phyloP scores from a whole-genome alignment of 2,329 filamentous ascomycete species.

The Gaeumannomyces tritici region DNA sequence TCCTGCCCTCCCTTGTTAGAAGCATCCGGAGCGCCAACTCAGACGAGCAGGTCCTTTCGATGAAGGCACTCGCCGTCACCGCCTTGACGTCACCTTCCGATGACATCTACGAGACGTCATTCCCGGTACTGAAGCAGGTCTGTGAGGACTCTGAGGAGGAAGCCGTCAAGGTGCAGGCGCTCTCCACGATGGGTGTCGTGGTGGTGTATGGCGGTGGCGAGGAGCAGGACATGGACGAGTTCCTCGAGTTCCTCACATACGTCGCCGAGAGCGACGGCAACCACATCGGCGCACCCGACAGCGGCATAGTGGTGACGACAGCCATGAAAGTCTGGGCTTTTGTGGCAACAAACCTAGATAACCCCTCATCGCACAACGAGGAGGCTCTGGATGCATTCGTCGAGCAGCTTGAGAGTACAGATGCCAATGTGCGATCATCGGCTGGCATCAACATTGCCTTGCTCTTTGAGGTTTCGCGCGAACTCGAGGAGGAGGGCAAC shows the following conservation, averaged over 20 bases:
- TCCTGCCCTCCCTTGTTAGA: constrained; percentile 56
- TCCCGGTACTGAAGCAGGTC: constrained; percentile 46
- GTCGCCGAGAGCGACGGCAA: constrained; percentile 74
- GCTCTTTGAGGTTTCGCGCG: constrained; percentile 61
- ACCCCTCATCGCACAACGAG: constrained; percentile 60
- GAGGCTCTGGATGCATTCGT: constrained; percentile 70
- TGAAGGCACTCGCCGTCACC: constrained; percentile 64
- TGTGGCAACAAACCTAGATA: constrained; percentile 67
- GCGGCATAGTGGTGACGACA: constrained; percentile 59
- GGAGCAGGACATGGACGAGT: constrained; percentile 56
- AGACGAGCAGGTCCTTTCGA: constrained; percentile 58
- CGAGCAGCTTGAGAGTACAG: constrained; percentile 72
- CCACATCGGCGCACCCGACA: constrained; percentile 61
- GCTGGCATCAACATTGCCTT: constrained; percentile 75
- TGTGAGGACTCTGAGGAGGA: constrained; percentile 59
- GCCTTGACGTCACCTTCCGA: constrained; percentile 58
- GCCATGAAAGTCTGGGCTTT: constrained; percentile 74
- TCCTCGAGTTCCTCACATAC: constrained; percentile 67
- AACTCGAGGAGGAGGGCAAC: constrained; percentile 33
- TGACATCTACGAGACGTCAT: constrained; percentile 54
- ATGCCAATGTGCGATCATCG: constrained; percentile 63
- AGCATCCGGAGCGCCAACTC: constrained; percentile 59
- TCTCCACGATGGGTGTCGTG: constrained; percentile 64
- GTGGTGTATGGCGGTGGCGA: constrained; percentile 68
- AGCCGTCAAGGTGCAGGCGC: constrained; percentile 56